Conservation (phyloP, 2,329 filamentous ascomycete species). For the Aspergillus luchuensis region DNA sequence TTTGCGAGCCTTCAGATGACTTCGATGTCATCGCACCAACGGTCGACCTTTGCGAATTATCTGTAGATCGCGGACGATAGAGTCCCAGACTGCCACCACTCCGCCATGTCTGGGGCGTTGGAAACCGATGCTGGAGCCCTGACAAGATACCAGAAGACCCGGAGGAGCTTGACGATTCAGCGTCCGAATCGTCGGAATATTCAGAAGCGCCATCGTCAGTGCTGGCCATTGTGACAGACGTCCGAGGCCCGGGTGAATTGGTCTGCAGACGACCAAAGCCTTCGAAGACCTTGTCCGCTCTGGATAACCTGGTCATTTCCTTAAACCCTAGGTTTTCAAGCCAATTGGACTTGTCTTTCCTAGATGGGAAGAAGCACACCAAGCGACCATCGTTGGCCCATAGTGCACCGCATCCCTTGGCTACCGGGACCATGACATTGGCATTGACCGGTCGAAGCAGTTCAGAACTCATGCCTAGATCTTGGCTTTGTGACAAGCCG, state of each 20-base stretch:
- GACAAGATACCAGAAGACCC: conserved; percentile 48
- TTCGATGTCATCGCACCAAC: conserved; percentile 59
- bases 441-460: conserved; percentile 57
- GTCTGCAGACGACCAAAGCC: conserved; percentile 63
- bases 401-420: conserved; percentile 59
- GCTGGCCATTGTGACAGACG: conserved; percentile 43
- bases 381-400: conserved; percentile 61
- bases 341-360: conserved; percentile 53
- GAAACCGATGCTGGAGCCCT: conserved; percentile 51
- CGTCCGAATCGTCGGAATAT: conserved; percentile 55
- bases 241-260: conserved; percentile 51
- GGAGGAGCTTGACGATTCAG: conserved; percentile 60
- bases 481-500: conserved; percentile 45
- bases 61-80: conserved; percentile 54
- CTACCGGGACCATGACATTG: conserved; percentile 65
- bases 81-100: conserved; percentile 55
- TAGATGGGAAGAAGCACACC: conserved; percentile 59
- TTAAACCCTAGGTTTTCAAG: conserved; percentile 52
- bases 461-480: conserved; percentile 53
- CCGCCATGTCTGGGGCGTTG: conserved; percentile 56
- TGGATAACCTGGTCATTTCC: conserved; percentile 51
- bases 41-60: conserved; percentile 53
- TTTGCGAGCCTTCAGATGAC: conserved; percentile 56
- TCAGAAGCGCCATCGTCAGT: conserved; percentile 50
- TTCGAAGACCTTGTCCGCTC: conserved; percentile 60